phyloP scores from a whole-genome alignment of 1,139 yeast genomes.

The Diutina pseudorugosa region DNA sequence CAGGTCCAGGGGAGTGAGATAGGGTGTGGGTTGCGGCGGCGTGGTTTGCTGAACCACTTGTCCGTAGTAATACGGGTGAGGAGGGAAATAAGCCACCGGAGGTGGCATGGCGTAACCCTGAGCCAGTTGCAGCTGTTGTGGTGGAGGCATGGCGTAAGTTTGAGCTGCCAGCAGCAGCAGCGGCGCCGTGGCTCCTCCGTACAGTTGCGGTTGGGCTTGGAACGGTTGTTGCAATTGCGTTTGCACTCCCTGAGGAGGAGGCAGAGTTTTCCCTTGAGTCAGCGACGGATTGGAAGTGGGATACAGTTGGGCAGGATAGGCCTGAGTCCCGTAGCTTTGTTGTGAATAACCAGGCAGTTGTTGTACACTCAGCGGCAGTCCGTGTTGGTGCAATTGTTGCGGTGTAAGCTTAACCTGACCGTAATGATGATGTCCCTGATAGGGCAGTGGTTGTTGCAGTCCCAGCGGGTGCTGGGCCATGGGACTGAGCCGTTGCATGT shows the following conservation, averaged over 20 bases:
- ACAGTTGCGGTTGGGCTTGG: constrained; percentile 1
- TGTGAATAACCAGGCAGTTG: background rate
- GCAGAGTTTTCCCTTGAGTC: background rate
- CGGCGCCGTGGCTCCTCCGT: background rate
- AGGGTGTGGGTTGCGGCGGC: background rate
- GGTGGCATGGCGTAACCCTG: constrained; percentile 1
- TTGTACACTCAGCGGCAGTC: background rate
- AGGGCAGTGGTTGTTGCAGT: background rate
- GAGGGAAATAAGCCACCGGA: constrained; percentile 2
- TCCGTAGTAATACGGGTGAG: background rate
- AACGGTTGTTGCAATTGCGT: constrained; percentile 3
- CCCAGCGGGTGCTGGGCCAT: background rate
- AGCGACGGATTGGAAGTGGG: background rate
- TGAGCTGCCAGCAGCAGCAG: background rate
- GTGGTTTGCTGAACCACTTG: background rate
- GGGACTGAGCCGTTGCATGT: background rate
- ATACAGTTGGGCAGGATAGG: background rate
- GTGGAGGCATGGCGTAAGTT: constrained; percentile 1
- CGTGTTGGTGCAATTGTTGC: background rate
- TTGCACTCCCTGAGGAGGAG: background rate
- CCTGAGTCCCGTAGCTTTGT: background rate
- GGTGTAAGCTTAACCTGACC: background rate
- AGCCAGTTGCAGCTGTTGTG: background rate
- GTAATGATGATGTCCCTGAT: background rate
- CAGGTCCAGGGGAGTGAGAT: background rate